Base-by-base conservation (phyloP, 116 monocot genomes). In the Posidonia oceanica region DNA sequence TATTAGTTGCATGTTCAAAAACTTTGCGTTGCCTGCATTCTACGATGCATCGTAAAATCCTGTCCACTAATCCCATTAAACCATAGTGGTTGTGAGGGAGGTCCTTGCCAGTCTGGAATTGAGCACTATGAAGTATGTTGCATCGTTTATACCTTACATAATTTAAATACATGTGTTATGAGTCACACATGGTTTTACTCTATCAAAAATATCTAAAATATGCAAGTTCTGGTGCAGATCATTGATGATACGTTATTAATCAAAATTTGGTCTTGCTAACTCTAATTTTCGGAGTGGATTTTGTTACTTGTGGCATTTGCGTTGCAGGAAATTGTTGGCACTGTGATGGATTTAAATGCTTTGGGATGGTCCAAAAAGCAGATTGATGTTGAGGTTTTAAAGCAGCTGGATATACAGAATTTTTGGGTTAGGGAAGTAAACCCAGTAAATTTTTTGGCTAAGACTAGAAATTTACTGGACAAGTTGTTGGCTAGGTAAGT, bases 341-440 rank as follows among this genome's bases (percentile, higher is more conserved):
- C 22, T 54, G 22, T 54, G 14, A 68, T 68, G 44, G 54, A 52
- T 68, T 68, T 54, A 68, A 68, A 52, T 36, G 15, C 29, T 53
- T 22, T 20, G 52, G 68, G 54, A 20, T 54, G 53, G 12, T 23
- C 36, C 1, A 53, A 14, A 18, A 52, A 14, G 22, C 1, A 14
- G 16, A 48, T 16, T 15, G 54, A 53, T 2, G 4, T 52, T 18
- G 52, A 36, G 4, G 54, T 5, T 36, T 29, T 36, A 5, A 14
- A 68, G 36, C 48, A 29, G 51, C 13, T 54, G 29, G 22, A 36
- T 36, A 53, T 54, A 14, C 36, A 8, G 48, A 68, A 68, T 68
- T 22, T 68, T 20, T 68, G 54, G 52, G 68, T 54, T 22, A 68
- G 15, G 20, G 68, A 68, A 54, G 68, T 68, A 68, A 53, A 48